phyloP scores from a whole-genome alignment of 73 alveolate genomes.

The Tetrahymena thermophila region DNA sequence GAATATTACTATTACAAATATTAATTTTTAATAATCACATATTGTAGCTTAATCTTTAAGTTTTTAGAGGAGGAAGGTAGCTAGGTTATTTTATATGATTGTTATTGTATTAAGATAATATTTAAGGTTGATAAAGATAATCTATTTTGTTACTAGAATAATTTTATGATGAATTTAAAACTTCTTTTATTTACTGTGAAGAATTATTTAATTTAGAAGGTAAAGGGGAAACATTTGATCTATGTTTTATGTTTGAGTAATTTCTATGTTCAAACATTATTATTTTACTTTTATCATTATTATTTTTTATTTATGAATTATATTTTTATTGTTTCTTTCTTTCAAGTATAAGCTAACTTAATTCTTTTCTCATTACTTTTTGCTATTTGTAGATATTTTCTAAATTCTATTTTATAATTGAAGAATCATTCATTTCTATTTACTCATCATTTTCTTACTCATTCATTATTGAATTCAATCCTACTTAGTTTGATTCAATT shows the following conservation, averaged over 20 bases:
- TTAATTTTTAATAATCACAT: neutral
- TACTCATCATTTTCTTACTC: neutral
- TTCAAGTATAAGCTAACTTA: neutral
- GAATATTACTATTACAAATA: too few relatives aligned
- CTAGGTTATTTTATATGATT: neutral
- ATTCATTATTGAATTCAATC: neutral
- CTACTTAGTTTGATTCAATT: neutral
- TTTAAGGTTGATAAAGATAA: neutral
- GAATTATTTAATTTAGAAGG: neutral
- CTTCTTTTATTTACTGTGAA: neutral
- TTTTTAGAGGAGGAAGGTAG: neutral
- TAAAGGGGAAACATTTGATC: neutral
- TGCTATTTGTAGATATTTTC: neutral
- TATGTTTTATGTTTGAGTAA: neutral
- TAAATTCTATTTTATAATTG: neutral
- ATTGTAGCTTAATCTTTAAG: neutral
- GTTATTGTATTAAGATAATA: neutral
- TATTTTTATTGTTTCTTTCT: neutral
- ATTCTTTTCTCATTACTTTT: neutral
- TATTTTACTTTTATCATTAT: neutral
- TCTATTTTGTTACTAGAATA: neutral
- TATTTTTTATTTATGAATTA: neutral
- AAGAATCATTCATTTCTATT: neutral
- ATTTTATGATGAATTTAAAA: neutral
- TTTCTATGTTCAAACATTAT: neutral